Conservation (phyloP, 2,329 filamentous ascomycete genomes). For the Trichoderma semiorbis region DNA sequence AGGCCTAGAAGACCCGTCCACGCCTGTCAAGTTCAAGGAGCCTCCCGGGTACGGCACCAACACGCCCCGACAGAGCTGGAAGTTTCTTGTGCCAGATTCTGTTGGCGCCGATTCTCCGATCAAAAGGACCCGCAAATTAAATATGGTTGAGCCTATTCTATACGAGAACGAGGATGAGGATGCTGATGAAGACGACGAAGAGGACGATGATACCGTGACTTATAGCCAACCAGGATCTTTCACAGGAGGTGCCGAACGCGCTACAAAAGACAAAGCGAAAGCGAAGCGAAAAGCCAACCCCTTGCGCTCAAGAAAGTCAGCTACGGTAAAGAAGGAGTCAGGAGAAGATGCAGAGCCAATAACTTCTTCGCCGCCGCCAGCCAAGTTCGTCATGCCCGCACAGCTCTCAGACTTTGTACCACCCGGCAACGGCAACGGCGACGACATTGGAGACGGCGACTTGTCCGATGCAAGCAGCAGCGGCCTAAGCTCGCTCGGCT, state of each 20-base stretch:
- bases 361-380: constrained; percentile 20
- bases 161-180: neutral
- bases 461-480: neutral
- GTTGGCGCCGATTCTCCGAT: neutral
- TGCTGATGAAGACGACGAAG: neutral
- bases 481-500: neutral
- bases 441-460: neutral
- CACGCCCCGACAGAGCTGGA: constrained; percentile 7
- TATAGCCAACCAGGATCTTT: neutral
- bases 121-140: neutral
- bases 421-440: neutral
- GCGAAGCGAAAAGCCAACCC: neutral
- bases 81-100: constrained; percentile 4
- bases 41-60: neutral
- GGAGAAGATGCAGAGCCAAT: neutral
- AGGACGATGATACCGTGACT: neutral
- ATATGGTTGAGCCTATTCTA: neutral
- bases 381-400: constrained; percentile 25
- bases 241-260: neutral
- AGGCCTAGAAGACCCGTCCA: neutral
- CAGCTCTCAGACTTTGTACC: constrained; percentile 17
- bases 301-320: neutral
- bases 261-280: neutral
- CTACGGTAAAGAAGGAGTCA: neutral
- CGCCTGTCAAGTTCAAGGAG: neutral